Percentiles rank a stretch among this genome's conserved stretches.
Conservation (phyloP, 345 rosid genomes). For the Citrus australasica region DNA sequence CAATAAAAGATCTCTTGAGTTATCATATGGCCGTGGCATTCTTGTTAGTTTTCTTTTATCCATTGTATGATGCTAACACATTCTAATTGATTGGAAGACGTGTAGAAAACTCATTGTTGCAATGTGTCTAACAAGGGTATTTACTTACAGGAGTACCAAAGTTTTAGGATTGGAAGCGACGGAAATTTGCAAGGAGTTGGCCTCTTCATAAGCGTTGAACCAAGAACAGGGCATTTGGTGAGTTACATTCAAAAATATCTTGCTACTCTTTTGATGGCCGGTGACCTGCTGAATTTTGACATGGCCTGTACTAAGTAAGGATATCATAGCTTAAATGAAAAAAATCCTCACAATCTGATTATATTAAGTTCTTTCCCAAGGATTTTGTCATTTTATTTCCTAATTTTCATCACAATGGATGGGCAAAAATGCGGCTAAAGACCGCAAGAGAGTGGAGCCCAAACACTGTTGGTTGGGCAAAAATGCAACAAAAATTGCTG, state of each 20-base stretch:
- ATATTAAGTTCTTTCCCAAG: neutral
- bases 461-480: constrained; percentile 28
- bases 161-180: constrained; percentile 83
- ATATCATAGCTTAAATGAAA: neutral
- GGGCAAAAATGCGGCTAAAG: constrained; percentile 3
- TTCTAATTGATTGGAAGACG: neutral
- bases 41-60: neutral
- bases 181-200: constrained; percentile 96
- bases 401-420: neutral
- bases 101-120: neutral
- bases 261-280: neutral
- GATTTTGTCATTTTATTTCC: neutral
- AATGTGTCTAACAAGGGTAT: neutral
- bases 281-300: neutral
- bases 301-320: neutral
- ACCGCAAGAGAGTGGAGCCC: constrained; percentile 32
- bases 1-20: neutral
- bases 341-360: neutral
- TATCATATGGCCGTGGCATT: neutral
- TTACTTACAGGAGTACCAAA: constrained; percentile 72
- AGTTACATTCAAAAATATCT: constrained; percentile 22
- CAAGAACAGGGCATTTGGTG: constrained; percentile 82
- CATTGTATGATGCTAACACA: neutral
- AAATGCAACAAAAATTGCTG: constrained; percentile 18
- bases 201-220: constrained; percentile 66